phyloP scores from a whole-genome alignment of 148 eudicot species.

The Chenopodium berlandieri region DNA sequence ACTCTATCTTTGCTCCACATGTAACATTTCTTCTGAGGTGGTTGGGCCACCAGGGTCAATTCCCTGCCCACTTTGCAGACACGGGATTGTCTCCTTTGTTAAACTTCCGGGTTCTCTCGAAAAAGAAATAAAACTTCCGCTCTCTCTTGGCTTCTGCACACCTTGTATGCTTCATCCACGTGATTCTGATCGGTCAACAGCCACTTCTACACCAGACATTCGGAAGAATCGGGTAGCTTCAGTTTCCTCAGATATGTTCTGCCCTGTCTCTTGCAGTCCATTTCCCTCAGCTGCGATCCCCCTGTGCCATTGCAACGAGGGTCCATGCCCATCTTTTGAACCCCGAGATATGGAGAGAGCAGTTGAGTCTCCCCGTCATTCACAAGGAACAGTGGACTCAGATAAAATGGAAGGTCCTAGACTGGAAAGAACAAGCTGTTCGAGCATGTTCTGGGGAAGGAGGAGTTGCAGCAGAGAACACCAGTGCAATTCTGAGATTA shows the following conservation, averaged over 20 bases:
- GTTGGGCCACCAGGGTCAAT: conserved; percentile 84
- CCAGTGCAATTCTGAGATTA: conserved; percentile 88
- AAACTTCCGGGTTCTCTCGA: conserved; percentile 64
- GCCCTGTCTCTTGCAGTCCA: conserved; percentile 91
- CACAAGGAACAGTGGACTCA: conserved; percentile 49
- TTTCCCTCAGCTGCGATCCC: conserved; percentile 81
- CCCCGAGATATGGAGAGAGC: conserved; percentile 46
- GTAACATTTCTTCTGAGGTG: conserved; percentile 55
- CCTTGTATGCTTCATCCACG: conserved; percentile 89
- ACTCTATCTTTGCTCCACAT: conserved; percentile 86
- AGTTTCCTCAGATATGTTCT: conserved; percentile 73
- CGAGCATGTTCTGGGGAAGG: conserved; percentile 88
- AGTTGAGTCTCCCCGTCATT: conserved; percentile 57
- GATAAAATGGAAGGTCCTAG: conserved; percentile 60
- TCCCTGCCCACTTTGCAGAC: conserved; percentile 91
- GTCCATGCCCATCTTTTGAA: conserved; percentile 75
- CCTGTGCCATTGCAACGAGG: conserved; percentile 78
- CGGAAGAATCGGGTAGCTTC: conserved; percentile 69
- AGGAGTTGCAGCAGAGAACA: conserved; percentile 92
- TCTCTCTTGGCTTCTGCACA: conserved; percentile 75
- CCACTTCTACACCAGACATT: conserved; percentile 46
- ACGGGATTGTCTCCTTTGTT: conserved; percentile 59
- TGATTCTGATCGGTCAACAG: conserved; percentile 48
- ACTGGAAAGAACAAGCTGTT: conserved; percentile 73
- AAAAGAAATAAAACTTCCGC: conserved; percentile 60